A percentile compares a stretch with the other conserved stretches of the same genome.
phyloP scores from a whole-genome alignment of 1,139 yeast genomes.

The Pichia sp. region DNA sequence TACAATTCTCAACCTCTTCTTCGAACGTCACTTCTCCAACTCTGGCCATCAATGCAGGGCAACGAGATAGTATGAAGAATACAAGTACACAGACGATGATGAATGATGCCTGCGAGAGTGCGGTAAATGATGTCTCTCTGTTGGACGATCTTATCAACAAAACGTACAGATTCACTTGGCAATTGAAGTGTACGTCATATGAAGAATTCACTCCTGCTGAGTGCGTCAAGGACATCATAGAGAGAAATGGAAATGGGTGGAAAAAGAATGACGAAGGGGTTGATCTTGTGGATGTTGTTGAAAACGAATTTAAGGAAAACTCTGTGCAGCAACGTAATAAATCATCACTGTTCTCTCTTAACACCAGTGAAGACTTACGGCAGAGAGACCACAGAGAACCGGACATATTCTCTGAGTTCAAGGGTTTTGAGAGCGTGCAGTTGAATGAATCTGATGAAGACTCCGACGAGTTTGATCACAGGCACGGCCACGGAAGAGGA shows the following conservation, averaged over 20 bases:
- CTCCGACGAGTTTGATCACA: constrained; percentile 4
- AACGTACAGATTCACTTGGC: constrained; percentile 74
- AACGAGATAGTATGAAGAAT: background rate
- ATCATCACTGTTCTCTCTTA: background rate
- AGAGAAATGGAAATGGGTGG: constrained; percentile 69
- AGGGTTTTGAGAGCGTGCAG: constrained; percentile 16
- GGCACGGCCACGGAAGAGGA: background rate
- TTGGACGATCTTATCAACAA: constrained; percentile 39
- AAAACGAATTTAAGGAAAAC: constrained; percentile 19
- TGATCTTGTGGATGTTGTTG: constrained; percentile 31
- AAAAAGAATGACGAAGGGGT: constrained; percentile 37
- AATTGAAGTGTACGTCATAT: constrained; percentile 37
- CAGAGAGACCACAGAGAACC: constrained; percentile 3
- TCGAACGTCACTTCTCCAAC: background rate
- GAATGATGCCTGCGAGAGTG: constrained; percentile 17
- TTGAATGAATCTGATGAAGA: constrained; percentile 5
- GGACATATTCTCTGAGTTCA: constrained; percentile 24
- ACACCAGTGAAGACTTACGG: background rate
- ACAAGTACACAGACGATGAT: constrained; percentile 15
- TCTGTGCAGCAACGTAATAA: background rate
- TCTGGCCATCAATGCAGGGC: background rate
- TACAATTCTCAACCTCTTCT: background rate
- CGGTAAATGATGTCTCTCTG: constrained; percentile 10
- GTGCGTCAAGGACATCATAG: constrained; percentile 70
- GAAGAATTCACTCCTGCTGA: constrained; percentile 70